Base-by-base conservation (phyloP, 495 filamentous ascomycete species). In the Trichocladium uniseriatum region DNA sequence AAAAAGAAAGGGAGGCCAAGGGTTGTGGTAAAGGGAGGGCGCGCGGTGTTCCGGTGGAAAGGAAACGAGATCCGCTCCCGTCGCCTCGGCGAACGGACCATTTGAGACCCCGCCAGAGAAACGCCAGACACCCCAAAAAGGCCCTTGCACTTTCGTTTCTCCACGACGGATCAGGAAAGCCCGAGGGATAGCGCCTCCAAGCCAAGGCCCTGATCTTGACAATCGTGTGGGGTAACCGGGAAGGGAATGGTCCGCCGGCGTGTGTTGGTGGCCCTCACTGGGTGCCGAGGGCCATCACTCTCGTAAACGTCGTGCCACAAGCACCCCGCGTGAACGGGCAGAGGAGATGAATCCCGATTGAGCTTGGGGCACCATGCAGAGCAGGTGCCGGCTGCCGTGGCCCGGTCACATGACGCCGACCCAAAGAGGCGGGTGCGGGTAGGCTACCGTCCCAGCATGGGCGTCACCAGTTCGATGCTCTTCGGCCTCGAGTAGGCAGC, bases 401-500 rank as follows among this genome's bases (percentile, higher is more conserved):
- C 24, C 24, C 24, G 24, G 4, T 43, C 39, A 43, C 48, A 43
- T 39, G 48, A 31, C 32, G 32, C 22, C 18, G 22, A 32, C 34
- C 45, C 40, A 54, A 48, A 27, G 10, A 27, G 20, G 38, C 38
- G 38, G 51, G 45, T 41, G 39, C 45, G 36, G 27, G 16, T n/a
- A 31, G 29, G 38, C 60, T 62, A 74, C 47, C 69, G 66, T 21
- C 68, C 68, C 45, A 72, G 48, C 62, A 75, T 69, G 28, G 72
- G 72, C 24, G 70, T 74, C 27, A 75, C 69, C 21, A 75, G 61
- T 56, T 74, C 71, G 54, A 75, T 72, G 56, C 69, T 72, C 59
- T 74, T 75, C 3, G 72, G 71, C 34, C 71, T 63, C 44, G 71
- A 72, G 60, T 74, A 70, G 32, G 60, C 56, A 6, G 64, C 61